Conservation (phyloP, 192 early-diverging fungal genomes). For the Coemansia sp. region DNA sequence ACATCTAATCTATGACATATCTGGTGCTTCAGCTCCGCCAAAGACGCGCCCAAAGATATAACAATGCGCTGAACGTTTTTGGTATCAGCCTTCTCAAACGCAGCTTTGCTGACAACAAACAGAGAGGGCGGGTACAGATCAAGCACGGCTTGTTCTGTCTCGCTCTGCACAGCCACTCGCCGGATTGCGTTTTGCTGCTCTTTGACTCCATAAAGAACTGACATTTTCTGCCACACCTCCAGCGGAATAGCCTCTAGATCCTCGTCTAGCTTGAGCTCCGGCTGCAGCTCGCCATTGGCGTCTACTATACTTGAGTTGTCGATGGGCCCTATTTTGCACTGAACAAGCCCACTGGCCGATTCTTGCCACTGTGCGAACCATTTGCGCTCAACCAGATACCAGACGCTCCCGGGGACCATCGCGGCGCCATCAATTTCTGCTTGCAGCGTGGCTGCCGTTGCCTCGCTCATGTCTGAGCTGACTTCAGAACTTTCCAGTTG, state of each 20-base stretch:
- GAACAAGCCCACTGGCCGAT: slow-evolving; percentile 25
- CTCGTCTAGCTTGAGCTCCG: slow-evolving; percentile 27
- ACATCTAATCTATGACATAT: slow-evolving; percentile 14
- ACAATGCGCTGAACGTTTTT: slow-evolving; percentile 15
- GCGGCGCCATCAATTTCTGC: slow-evolving; percentile 14
- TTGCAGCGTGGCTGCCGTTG: slow-evolving; percentile 18
- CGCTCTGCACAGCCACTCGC: slow-evolving; percentile 15
- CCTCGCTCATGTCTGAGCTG: slow-evolving; percentile 6
- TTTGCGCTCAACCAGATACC: slow-evolving; percentile 52
- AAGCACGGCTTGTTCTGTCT: slow-evolving; percentile 7
- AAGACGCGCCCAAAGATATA: slow-evolving; percentile 23
- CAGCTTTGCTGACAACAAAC: slow-evolving; percentile 2
- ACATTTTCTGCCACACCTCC: slow-evolving; percentile 52
- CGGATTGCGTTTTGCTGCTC: slow-evolving; percentile 3
- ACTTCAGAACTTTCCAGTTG: neutral
- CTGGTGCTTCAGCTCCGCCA: slow-evolving; percentile 26
- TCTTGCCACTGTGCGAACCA: slow-evolving; percentile 55
- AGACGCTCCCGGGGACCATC: slow-evolving; percentile 39
- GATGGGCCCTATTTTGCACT: slow-evolving; percentile 43
- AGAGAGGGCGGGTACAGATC: slow-evolving; percentile 30
- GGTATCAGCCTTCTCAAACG: neutral
- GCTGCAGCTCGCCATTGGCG: slow-evolving; percentile 28
- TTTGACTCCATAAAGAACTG: slow-evolving; percentile 45
- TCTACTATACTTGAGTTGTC: slow-evolving; percentile 47
- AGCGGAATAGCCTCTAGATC: slow-evolving; percentile 48